Evolutionary conservation across 768 basidiomycete genomes (phyloP).

Genomic region (Leccinellum luteum): DNA sequence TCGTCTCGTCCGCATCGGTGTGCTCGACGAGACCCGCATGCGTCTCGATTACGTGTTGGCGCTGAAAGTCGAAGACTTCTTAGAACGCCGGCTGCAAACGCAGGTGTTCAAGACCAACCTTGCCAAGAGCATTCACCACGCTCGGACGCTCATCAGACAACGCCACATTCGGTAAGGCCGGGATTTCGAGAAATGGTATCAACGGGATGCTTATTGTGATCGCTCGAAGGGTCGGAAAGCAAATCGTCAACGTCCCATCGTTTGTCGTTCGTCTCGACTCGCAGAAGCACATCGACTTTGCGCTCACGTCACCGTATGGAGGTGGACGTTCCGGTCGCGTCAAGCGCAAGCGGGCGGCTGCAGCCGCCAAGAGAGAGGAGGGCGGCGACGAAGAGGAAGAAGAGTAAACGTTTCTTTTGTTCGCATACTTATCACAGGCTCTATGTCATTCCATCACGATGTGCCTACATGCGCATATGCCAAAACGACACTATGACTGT

Average conservation of each 20-base stretch:
- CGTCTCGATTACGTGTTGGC: slow-evolving; percentile 99
- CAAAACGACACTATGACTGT: slow-evolving; percentile 27
- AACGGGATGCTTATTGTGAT: background rate
- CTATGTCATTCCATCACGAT: slow-evolving; percentile 27
- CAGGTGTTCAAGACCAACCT: slow-evolving; percentile 99
- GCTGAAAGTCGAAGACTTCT: slow-evolving; percentile 99
- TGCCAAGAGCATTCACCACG: slow-evolving; percentile 98
- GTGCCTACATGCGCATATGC: slow-evolving; percentile 31
- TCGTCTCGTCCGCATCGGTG: slow-evolving; percentile 98
- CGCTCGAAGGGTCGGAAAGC: slow-evolving; percentile 84
- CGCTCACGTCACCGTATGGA: slow-evolving; percentile 94
- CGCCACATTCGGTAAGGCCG: slow-evolving; percentile 93
- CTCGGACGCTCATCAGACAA: slow-evolving; percentile 96
- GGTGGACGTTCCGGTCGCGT: slow-evolving; percentile 94
- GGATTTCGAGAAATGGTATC: background rate
- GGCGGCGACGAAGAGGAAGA: slow-evolving; percentile 91
- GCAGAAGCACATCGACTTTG: slow-evolving; percentile 99
- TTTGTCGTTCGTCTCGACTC: slow-evolving; percentile 99
- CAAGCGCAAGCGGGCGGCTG: slow-evolving; percentile 96
- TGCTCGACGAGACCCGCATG: slow-evolving; percentile 99
- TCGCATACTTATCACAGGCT: slow-evolving; percentile 25
- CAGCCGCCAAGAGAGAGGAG: slow-evolving; percentile 88
- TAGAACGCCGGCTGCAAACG: slow-evolving; percentile 98
- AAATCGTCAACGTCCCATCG: slow-evolving; percentile 98
- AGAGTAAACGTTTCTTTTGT: slow-evolving; percentile 49